Conservation (phyloP, 2,329 filamentous ascomycete genomes). For the Exophiala spinifera region DNA sequence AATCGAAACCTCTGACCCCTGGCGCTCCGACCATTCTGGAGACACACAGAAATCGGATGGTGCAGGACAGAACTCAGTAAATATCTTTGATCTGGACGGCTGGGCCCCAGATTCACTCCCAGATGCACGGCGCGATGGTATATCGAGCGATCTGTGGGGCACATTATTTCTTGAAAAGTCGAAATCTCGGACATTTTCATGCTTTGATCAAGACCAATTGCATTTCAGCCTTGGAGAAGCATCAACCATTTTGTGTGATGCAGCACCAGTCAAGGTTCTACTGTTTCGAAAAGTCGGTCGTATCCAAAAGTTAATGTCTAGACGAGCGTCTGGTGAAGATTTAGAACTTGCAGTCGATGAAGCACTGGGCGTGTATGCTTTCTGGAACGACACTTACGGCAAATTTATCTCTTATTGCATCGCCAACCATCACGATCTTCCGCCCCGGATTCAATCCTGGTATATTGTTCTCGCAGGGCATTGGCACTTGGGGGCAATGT, state of each 20-base stretch:
- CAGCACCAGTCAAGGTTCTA: constrained; percentile 58
- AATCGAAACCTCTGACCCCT: constrained; percentile 26
- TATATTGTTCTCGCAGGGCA: constrained; percentile 57
- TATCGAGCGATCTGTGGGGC: constrained; percentile 38
- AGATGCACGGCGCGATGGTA: constrained; percentile 1
- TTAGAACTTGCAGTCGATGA: constrained; percentile 51
- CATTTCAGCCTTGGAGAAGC: constrained; percentile 32
- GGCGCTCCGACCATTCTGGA: background rate
- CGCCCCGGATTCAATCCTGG: constrained; percentile 57
- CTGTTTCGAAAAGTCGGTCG: constrained; percentile 56
- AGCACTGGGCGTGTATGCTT: constrained; percentile 50
- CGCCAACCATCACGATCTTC: constrained; percentile 49
- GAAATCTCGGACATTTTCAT: constrained; percentile 30
- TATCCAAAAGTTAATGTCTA: constrained; percentile 53
- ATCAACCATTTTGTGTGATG: constrained; percentile 49
- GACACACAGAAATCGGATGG: background rate
- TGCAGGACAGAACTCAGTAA: constrained; percentile 4
- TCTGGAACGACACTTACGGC: constrained; percentile 55
- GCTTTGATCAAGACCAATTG: constrained; percentile 46
- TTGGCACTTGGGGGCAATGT: constrained; percentile 56
- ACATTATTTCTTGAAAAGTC: constrained; percentile 35
- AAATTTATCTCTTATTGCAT: constrained; percentile 54
- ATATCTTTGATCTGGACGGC: constrained; percentile 11
- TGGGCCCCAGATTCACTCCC: constrained; percentile 12
- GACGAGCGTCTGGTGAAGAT: constrained; percentile 36